Evolutionary conservation across 208 protist species (phyloP), one percentile per base, ranked within the genome.

Genomic region (Kentomonas sorsogonicus): DNA sequence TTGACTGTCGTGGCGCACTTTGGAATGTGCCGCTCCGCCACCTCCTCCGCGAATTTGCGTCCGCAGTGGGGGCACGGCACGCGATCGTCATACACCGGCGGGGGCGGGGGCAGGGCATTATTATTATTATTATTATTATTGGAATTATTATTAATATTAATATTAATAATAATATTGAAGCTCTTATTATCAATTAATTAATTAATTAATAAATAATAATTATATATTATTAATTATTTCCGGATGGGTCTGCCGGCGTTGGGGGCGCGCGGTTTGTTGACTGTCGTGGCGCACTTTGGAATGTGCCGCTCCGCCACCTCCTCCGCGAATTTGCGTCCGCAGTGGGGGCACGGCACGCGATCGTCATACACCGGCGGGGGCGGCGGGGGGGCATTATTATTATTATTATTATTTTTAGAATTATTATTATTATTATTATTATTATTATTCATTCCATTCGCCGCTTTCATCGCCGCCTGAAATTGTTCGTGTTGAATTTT

Each of bases 401-500:
- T n/a, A n/a, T n/a, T n/a, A n/a, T n/a, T n/a, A n/a, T n/a, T n/a
- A n/a, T n/a, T n/a, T n/a, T n/a, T n/a, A n/a, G n/a, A n/a, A n/a
- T n/a, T n/a, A n/a, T n/a, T n/a, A n/a, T n/a, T n/a, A n/a, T n/a
- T n/a, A n/a, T n/a, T n/a, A n/a, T n/a, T n/a, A n/a, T n/a, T n/a
- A n/a, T n/a, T n/a, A n/a, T n/a, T n/a, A n/a, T n/a, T n/a, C n/a
- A n/a, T n/a, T n/a, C n/a, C n/a, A n/a, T n/a, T n/a, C n/a, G n/a
- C 77, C 15, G 83, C 76, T 1, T 77, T 72, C 86, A 96, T 89
- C 1, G 91, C 89, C 0, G 88, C 88, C 69, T 94, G 83, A 46
- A 96, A 89, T 48, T 91, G 77, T 43, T 95, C 81, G 57, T 94
- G 88, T 60, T 96, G 79, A 22, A 88, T 64, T 73, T 94, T 91